These are phyloP conservation scores for Ophiostoma tasmaniense DNA, from an alignment of 2,329 filamentous ascomycete species.

Conservation along the genomic window DNA sequence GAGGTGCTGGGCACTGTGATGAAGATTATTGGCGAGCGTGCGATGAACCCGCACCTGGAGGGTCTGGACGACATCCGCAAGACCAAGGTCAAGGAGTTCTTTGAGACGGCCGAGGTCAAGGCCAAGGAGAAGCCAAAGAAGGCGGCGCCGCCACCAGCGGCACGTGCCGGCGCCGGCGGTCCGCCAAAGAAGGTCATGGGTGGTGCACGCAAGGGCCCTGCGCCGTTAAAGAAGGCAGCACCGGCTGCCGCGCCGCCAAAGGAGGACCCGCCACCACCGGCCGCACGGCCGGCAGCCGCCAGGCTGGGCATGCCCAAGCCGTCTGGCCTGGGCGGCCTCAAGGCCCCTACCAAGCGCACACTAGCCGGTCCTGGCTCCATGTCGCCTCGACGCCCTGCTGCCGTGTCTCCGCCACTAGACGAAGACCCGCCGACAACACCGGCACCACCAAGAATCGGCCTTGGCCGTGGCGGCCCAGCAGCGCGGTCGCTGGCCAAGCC, in stretches of 20 bases:
- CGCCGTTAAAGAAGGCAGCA: constrained; percentile 37
- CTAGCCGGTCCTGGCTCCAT: constrained; percentile 39
- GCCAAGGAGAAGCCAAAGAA: constrained; percentile 90
- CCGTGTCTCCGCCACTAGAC: constrained; percentile 43
- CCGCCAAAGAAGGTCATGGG: constrained; percentile 35
- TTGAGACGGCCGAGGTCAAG: constrained; percentile 72
- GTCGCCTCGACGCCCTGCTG: constrained; percentile 45
- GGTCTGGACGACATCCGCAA: constrained; percentile 93
- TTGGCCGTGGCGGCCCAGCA: constrained; percentile 74
- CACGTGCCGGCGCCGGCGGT: constrained; percentile 36
- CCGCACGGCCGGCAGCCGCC: constrained; percentile 33
- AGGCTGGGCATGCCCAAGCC: constrained; percentile 51
- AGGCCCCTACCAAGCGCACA: constrained; percentile 50
- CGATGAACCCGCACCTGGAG: constrained; percentile 87
- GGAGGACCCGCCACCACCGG: constrained; percentile 40
- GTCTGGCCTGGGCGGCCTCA: constrained; percentile 46
- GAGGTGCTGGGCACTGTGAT: constrained; percentile 90
- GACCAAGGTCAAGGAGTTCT: constrained; percentile 90
- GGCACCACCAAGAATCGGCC: constrained; percentile 48
- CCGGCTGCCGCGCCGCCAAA: constrained; percentile 28
- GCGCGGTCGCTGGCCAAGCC: constrained; percentile 79
- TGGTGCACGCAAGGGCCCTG: constrained; percentile 43
- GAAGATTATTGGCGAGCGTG: constrained; percentile 96
- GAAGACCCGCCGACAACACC: constrained; percentile 48
- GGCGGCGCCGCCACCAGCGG: constrained; percentile 48